Evolutionary conservation across 179 eudicot species (phyloP), one percentile per base, ranked within the genome.

Genomic region (Spinacia oleracea): DNA sequence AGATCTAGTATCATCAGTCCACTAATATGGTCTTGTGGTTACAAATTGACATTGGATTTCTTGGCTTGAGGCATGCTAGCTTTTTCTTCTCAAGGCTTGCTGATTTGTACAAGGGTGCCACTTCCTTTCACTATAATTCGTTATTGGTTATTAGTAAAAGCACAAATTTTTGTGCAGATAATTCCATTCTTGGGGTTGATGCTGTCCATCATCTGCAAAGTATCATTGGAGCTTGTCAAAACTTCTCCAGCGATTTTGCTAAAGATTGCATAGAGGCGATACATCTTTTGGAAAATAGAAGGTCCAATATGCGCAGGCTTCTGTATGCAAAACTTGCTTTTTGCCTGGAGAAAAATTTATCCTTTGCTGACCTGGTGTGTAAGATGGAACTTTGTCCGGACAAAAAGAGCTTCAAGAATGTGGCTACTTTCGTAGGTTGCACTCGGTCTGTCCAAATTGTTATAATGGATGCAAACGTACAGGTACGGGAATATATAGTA

Each of bases 261-360:
- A 86, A 78, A 83, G 91, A 94, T 67, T 94, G 96, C 83, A 80
- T 88, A 74, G 88, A 86, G 78, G 87, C 83, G 74, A 86, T 94
- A 78, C 91, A 86, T 90, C 84, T 83, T 65, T 72, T 88, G 85
- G 93, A 86, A 81, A 84, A 86, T 74, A 91, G 74, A 85, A 87
- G 59, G 67, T 81, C 94, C 78, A 81, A 72, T 78, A 70, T 82
- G 73, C 85, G 85, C 45, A 89, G 89, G 81, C 85, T 94, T 75
- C 86, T 89, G 74, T 90, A 86, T 63, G 83, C 88, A 86, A 96
- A 92, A 86, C 97, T 96, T 86, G 94, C 93, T 53, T 90, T 91
- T 81, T 85, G 94, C 79, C 88, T 96, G 72, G 93, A 88, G 83
- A 93, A 94, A 78, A 79, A 84, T 66, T 60, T 82, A 75, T 77